phyloP scores from a whole-genome alignment of 805 yeast species.

The Wickerhamiella parazyma region DNA sequence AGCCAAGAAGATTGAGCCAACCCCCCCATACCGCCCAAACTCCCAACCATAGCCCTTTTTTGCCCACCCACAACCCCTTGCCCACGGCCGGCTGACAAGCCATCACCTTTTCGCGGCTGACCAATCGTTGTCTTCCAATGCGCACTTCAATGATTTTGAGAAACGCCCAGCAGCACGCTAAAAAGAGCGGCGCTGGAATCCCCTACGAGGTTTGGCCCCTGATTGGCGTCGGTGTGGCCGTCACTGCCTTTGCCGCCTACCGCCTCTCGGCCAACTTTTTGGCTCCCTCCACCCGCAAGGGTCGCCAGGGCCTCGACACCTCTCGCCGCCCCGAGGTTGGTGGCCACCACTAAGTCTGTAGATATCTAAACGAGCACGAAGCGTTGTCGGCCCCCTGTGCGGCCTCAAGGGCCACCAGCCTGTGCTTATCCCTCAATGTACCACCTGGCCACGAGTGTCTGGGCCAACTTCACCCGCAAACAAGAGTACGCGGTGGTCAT shows the following conservation, averaged over 20 bases:
- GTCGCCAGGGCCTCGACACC: slow-evolving; percentile 19
- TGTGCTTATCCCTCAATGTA: slow-evolving; percentile 34
- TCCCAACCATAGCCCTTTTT: too few relatives aligned
- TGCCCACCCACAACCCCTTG: too few relatives aligned
- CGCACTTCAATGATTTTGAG: slow-evolving; percentile 19
- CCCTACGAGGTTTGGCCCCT: slow-evolving; percentile 20
- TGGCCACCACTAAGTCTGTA: slow-evolving; percentile 10
- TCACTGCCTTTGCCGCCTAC: slow-evolving; percentile 15
- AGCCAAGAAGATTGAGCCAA: too few relatives aligned
- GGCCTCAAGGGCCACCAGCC: not conserved
- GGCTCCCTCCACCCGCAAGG: slow-evolving; percentile 17
- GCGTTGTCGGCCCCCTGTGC: too few relatives aligned
- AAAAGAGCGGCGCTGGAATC: slow-evolving; percentile 2
- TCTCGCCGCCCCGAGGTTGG: slow-evolving; percentile 16
- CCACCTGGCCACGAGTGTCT: slow-evolving; percentile 51
- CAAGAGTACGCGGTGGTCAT: slow-evolving; percentile 69
- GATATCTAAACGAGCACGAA: too few relatives aligned
- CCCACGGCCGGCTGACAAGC: too few relatives aligned
- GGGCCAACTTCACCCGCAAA: slow-evolving; percentile 41
- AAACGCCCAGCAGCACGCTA: slow-evolving; percentile 12
- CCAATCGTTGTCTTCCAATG: slow-evolving; percentile 12
- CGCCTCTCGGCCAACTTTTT: slow-evolving; percentile 17
- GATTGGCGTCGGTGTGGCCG: slow-evolving; percentile 15
- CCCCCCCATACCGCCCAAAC: too few relatives aligned
- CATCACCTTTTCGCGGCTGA: not conserved